Evolutionary conservation across 192 early-diverging fungal species (phyloP).

Genomic region (Geranomyces michiganensis): DNA sequence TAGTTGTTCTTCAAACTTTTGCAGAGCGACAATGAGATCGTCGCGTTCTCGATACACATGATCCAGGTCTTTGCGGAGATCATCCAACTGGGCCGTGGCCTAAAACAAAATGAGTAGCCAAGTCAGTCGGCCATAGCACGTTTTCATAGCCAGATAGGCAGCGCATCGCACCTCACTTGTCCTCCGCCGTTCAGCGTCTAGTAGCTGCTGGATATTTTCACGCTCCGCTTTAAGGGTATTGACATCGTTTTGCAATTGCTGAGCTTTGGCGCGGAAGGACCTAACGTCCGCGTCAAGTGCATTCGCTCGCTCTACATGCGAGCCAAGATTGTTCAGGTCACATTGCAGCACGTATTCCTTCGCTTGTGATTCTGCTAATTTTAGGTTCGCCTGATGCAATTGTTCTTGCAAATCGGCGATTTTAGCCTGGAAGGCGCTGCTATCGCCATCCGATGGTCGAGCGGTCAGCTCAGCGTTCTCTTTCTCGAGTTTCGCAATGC

Average conservation of each 20-base stretch:
- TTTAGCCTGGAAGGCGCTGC: neutral
- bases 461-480: slow-evolving; percentile 16
- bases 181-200: neutral
- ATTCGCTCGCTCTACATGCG: slow-evolving; percentile 21
- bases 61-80: neutral
- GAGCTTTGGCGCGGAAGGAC: slow-evolving; percentile 1
- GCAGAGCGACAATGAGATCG: slow-evolving; percentile 41
- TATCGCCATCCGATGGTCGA: neutral
- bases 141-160: too few species aligned
- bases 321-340: slow-evolving; percentile 7
- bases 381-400: slow-evolving; percentile 3
- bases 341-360: slow-evolving; percentile 14
- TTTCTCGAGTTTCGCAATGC: neutral
- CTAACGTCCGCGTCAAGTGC: neutral
- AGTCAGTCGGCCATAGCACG: too few species aligned
- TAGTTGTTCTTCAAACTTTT: slow-evolving; percentile 46
- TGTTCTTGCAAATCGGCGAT: slow-evolving; percentile 12
- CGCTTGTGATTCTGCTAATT: slow-evolving; percentile 16
- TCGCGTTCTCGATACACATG: slow-evolving; percentile 41
- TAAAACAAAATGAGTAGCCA: too few species aligned
- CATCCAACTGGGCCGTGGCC: too few species aligned
- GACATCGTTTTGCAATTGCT: neutral
- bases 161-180: too few species aligned
- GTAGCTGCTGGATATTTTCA: neutral
- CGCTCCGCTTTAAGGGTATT: neutral